These are phyloP conservation scores for Dioscorea zingiberensis DNA, from an alignment of 106 monocot genomes.

Conservation along the genomic window DNA sequence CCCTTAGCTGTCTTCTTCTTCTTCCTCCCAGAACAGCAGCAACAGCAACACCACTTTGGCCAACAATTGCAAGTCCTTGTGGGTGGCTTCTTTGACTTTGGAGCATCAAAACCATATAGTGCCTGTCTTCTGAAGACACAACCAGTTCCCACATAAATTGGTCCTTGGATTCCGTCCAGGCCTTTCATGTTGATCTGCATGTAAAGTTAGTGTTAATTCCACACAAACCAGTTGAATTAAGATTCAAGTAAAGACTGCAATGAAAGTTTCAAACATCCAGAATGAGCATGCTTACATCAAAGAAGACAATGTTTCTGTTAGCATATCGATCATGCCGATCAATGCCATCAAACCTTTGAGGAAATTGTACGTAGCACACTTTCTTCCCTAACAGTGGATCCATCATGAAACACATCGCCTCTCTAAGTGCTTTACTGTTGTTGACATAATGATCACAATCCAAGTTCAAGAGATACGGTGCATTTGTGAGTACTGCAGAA, in stretches of 20 bases:
- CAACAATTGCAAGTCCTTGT: conserved; percentile 78
- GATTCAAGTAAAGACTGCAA: background rate
- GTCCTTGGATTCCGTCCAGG: conserved; percentile 89
- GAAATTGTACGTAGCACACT: conserved; percentile 73
- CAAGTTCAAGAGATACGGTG: conserved; percentile 61
- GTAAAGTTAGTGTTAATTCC: conserved; percentile 1
- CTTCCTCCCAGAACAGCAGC: conserved; percentile 36
- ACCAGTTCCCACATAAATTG: conserved; percentile 87
- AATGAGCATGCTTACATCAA: conserved; percentile 53
- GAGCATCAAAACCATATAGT: conserved; percentile 74
- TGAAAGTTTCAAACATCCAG: background rate
- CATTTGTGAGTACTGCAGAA: conserved; percentile 70
- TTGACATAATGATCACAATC: conserved; percentile 87
- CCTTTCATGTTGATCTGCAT: conserved; percentile 96
- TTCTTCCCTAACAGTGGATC: conserved; percentile 58
- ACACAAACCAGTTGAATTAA: background rate
- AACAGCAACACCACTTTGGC: conserved; percentile 71
- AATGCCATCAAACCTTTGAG: conserved; percentile 75
- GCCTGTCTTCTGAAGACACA: conserved; percentile 66
- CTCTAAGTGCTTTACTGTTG: conserved; percentile 66
- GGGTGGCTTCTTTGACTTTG: conserved; percentile 65
- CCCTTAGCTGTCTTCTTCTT: conserved; percentile 66
- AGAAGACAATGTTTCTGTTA: conserved; percentile 65
- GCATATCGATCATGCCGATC: conserved; percentile 73
- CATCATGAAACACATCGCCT: conserved; percentile 84